Conservation (phyloP, 345 rosid species). For the Eucalyptus tenuipes region DNA sequence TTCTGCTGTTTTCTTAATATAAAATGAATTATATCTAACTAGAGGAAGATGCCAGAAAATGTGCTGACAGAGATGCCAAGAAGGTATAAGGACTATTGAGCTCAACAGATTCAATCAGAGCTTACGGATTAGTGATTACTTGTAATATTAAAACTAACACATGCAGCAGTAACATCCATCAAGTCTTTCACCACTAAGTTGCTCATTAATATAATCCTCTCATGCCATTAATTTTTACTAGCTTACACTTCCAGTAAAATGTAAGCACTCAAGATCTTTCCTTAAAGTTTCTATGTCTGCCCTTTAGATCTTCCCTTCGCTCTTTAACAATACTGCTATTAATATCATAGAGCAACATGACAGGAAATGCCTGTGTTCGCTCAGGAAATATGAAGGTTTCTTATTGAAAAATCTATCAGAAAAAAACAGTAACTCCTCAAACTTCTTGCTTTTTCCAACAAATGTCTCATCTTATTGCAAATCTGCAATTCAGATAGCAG, state of each 20-base stretch:
- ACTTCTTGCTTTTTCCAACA: not conserved
- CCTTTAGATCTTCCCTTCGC: not conserved
- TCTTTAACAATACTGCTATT: not conserved
- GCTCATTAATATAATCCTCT: not conserved
- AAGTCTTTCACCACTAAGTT: not conserved
- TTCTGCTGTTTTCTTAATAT: not conserved
- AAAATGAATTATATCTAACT: not conserved
- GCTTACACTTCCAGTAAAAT: not conserved
- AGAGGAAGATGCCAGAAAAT: not conserved
- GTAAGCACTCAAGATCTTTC: not conserved
- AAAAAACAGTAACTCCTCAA: not conserved
- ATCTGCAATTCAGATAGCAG: not conserved
- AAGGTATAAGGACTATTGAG: not conserved
- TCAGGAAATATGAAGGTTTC: not conserved
- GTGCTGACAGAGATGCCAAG: not conserved
- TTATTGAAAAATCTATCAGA: not conserved
- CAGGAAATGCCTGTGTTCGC: not conserved
- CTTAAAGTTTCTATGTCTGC: not conserved
- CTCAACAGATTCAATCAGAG: not conserved
- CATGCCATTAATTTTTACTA: not conserved
- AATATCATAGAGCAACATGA: not conserved
- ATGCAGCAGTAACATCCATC: not conserved
- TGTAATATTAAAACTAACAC: not conserved
- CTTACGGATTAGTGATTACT: not conserved
- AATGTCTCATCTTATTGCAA: not conserved